Evolutionary conservation across 2,329 filamentous ascomycete species (phyloP).

Genomic region (Diplodia sapinea): DNA sequence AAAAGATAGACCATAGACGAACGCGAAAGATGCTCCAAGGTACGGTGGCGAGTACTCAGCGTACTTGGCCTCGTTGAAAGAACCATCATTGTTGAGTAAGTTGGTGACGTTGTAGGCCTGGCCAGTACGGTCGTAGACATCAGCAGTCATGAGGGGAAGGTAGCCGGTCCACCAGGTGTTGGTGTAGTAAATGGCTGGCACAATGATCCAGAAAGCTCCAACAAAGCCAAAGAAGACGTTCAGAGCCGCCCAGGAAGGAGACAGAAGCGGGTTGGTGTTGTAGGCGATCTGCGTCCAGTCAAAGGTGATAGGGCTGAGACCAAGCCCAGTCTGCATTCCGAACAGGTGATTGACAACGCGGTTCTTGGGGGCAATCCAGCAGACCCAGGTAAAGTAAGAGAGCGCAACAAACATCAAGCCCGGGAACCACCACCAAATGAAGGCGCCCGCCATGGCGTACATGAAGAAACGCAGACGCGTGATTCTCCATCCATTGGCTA

Average conservation of each 20-base stretch:
- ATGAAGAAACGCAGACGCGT: conserved; percentile 39
- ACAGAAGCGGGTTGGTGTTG: conserved; percentile 37
- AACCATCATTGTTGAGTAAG: conserved; percentile 40
- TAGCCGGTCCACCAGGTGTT: conserved; percentile 59
- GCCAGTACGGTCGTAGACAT: conserved; percentile 72
- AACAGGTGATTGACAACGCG: conserved; percentile 41
- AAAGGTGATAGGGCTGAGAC: conserved; percentile 38
- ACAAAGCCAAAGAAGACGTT: conserved; percentile 55
- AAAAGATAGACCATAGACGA: conserved; percentile 48
- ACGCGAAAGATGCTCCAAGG: conserved; percentile 45
- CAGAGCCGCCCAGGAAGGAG: conserved; percentile 46
- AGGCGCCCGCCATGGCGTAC: conserved; percentile 36
- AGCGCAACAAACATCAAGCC: conserved; percentile 36
- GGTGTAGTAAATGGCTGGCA: conserved; percentile 55
- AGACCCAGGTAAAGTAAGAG: conserved; percentile 39
- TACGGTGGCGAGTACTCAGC: conserved; percentile 49
- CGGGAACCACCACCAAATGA: conserved; percentile 40
- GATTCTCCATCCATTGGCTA: conserved; percentile 38
- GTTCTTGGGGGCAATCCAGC: conserved; percentile 40
- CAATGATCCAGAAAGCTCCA: conserved; percentile 53
- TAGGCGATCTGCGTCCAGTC: conserved; percentile 39
- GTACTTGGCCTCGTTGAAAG: conserved; percentile 47
- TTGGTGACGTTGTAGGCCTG: conserved; percentile 64
- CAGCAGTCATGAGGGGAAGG: conserved; percentile 24
- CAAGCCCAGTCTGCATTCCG: conserved; percentile 38